Conservation (phyloP, 1,139 yeast species). For the Pichia sp. region DNA sequence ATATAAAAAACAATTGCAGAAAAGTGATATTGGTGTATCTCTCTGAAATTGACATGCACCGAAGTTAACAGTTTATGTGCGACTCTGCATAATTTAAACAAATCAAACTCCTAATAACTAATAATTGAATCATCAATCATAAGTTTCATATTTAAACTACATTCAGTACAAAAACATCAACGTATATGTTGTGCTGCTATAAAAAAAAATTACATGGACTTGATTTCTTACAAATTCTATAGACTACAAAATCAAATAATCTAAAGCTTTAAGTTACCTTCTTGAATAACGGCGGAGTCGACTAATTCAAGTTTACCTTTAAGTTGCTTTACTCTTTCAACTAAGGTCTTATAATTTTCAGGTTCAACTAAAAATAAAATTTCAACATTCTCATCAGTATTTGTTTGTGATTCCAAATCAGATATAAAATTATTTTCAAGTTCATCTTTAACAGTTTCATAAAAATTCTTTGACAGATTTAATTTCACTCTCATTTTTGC, state of each 20-base stretch:
- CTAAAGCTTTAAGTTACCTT: constrained; percentile 33
- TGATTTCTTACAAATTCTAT: too few relatives aligned
- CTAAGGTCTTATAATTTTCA: constrained; percentile 66
- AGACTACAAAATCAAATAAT: not conserved
- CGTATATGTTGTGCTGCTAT: too few relatives aligned
- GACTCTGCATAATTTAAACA: too few relatives aligned
- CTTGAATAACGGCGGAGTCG: constrained; percentile 82
- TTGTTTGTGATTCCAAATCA: constrained; percentile 23
- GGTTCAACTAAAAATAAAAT: constrained; percentile 79
- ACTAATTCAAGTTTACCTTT: constrained; percentile 75
- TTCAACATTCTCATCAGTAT: constrained; percentile 47
- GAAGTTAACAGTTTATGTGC: too few relatives aligned
- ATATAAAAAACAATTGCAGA: not conserved
- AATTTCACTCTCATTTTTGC: constrained; percentile 87
- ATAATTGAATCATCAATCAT: too few relatives aligned
- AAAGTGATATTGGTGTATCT: not conserved
- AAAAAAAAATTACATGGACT: too few relatives aligned
- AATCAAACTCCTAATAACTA: too few relatives aligned
- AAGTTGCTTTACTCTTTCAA: constrained; percentile 49
- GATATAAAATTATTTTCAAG: constrained; percentile 20
- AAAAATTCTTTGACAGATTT: constrained; percentile 40
- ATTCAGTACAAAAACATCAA: too few relatives aligned
- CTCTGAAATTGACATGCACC: too few relatives aligned
- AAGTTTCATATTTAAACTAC: too few relatives aligned
- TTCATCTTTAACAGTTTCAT: constrained; percentile 14